Conservation (phyloP, 2,329 filamentous ascomycete species). For the Ophiosphaerella herpotricha region DNA sequence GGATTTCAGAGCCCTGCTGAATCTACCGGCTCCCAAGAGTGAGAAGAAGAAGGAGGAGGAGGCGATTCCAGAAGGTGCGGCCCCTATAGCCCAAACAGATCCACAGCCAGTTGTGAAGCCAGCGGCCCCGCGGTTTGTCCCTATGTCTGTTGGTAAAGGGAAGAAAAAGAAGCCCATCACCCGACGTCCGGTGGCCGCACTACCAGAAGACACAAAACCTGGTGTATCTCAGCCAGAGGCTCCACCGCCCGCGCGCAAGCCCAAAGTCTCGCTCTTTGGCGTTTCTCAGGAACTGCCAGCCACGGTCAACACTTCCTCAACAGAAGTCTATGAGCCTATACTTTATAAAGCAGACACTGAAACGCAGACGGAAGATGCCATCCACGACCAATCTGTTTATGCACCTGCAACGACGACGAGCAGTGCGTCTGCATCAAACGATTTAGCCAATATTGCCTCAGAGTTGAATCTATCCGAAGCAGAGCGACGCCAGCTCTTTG, state of each 20-base stretch:
- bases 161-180: conserved; percentile 51
- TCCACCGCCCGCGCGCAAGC: conserved; percentile 48
- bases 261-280: conserved; percentile 73
- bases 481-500: conserved; percentile 82
- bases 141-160: conserved; percentile 80
- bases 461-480: conserved; percentile 79
- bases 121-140: conserved; percentile 83
- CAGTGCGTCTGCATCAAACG: conserved; percentile 48
- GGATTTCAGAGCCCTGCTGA: conserved; percentile 38
- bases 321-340: conserved; percentile 46
- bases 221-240: conserved; percentile 12
- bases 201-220: conserved; percentile 1
- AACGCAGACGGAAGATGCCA: conserved; percentile 19
- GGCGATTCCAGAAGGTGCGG: not conserved
- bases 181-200: conserved; percentile 10
- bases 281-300: conserved; percentile 53
- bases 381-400: conserved; percentile 6
- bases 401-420: conserved; percentile 11
- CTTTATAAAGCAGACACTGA: conserved; percentile 37
- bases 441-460: conserved; percentile 72
- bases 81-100: conserved; percentile 52
- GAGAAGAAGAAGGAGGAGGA: conserved; percentile 47
- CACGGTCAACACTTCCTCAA: conserved; percentile 16
- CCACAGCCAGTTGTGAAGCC: conserved; percentile 64
- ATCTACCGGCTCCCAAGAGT: conserved; percentile 39